A percentile compares a stretch with the other conserved stretches of the same genome.
Evolutionary conservation across 1,284 basidiomycete species (phyloP).

Genomic region (Boletus semigastroideus): DNA sequence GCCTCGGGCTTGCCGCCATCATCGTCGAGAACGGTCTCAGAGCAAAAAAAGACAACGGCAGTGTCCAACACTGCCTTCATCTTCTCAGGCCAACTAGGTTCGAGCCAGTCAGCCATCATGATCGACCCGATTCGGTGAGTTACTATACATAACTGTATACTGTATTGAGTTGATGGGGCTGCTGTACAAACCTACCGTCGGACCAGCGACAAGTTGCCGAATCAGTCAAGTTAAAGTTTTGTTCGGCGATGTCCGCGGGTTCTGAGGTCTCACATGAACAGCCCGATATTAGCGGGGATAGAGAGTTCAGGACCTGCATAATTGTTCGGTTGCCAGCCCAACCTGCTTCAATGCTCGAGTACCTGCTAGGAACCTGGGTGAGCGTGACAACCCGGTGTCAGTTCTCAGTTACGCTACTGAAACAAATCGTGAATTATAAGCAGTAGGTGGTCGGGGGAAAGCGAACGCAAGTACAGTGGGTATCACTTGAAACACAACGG

Average conservation of each 20-base stretch:
- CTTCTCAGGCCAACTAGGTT: background rate
- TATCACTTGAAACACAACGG: too few relatives aligned
- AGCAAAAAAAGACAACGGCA: background rate
- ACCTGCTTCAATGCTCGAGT: background rate
- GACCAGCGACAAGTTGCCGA: background rate
- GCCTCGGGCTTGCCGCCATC: slow-evolving; percentile 20
- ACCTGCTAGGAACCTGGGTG: too few relatives aligned
- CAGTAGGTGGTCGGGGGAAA: too few relatives aligned
- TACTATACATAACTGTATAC: too few relatives aligned
- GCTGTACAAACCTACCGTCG: background rate
- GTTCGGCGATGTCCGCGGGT: background rate
- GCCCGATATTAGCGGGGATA: too few relatives aligned
- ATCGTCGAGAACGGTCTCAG: background rate
- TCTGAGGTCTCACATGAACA: too few relatives aligned
- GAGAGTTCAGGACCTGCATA: background rate
- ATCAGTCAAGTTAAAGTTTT: background rate
- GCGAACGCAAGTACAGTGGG: too few relatives aligned
- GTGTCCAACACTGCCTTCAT: slow-evolving; percentile 1
- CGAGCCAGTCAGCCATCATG: background rate
- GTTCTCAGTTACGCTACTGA: background rate
- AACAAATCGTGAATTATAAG: background rate
- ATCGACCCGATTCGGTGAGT: background rate
- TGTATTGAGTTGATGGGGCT: too few relatives aligned
- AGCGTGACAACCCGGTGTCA: too few relatives aligned
- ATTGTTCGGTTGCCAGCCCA: background rate